Conservation (phyloP, 1,139 yeast species). For the Taphrina communis region DNA sequence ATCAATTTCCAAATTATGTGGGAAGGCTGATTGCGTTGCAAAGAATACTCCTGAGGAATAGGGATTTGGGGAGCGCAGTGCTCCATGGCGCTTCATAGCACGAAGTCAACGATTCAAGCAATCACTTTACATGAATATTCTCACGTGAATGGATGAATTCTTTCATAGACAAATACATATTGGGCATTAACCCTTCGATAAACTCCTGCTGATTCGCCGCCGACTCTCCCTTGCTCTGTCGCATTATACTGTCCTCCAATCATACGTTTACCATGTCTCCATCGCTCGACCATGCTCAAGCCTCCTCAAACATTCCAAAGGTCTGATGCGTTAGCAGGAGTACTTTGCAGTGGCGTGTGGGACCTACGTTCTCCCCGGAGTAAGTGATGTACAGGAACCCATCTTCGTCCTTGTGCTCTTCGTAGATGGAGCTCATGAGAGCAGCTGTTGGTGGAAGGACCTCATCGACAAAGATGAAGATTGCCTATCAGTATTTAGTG, state of each 20-base stretch:
- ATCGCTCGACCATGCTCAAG: not conserved
- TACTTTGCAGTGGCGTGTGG: not conserved
- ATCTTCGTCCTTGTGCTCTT: constrained; percentile 96
- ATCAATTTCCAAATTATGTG: too few species aligned
- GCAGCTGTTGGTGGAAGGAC: constrained; percentile 98
- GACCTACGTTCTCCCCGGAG: constrained; percentile 54
- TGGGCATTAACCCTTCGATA: constrained; percentile 2
- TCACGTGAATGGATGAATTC: not conserved
- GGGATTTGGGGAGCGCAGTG: too few species aligned
- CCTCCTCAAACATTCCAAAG: constrained; percentile 6
- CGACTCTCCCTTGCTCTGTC: constrained; percentile 6
- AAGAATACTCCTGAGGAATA: too few species aligned
- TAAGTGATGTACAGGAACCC: constrained; percentile 94
- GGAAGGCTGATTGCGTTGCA: too few species aligned
- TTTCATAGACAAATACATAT: constrained; percentile 8
- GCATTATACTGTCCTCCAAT: not conserved
- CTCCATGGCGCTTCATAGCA: too few species aligned
- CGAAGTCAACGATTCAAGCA: too few species aligned
- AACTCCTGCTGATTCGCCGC: constrained; percentile 5
- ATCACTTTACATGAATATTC: too few species aligned
- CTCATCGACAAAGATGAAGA: constrained; percentile 63
- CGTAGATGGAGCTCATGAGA: constrained; percentile 89
- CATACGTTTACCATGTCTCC: too few species aligned
- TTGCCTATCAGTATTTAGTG: constrained; percentile 16
- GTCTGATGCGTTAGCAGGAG: constrained; percentile 3